Evolutionary conservation across 78 protist genomes (phyloP), one percentile per base, ranked within the genome.

Genomic region (Dictyostelium purpureum): DNA sequence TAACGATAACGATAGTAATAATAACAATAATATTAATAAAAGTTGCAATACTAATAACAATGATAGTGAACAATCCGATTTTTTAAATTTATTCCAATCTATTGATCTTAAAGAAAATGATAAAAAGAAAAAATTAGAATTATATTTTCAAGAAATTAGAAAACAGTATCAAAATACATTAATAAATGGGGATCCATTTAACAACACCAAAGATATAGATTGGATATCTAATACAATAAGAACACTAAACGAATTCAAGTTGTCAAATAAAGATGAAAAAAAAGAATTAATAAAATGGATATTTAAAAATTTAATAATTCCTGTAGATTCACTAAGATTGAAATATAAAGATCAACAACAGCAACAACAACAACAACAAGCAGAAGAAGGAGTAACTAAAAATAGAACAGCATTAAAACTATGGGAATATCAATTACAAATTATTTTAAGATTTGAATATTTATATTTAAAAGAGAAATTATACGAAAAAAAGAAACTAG

Each of bases 381-480:
- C n/a, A n/a, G n/a, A n/a, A n/a, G n/a, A n/a, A n/a, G n/a, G 1
- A 59, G n/a, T 59, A 59, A 59, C 4, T n/a, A 31, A 54, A 54
- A 54, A 24, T n/a, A 59, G 69, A 59, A 14, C 28, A 59, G 5
- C 31, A 28, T 14, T 28, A 28, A 59, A 59, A 59, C 0, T 59
- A 59, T 59, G 69, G 69, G 69, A 59, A 59, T 59, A 59, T 31
- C 69, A 59, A 59, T 10, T 59, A 14, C 69, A 59, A 28, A 28
- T 59, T 59, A 59, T 59, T 0, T 24, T 59, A 24, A 59, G 69
- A 59, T 28, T 59, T 28, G 69, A 59, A 31, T 59, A 59, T 59
- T 26, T 59, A 11, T 5, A 26, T 26, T 59, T 59, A 28, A 59
- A 59, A 59, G 69, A 59, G 14, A 38, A 59, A 28, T 59, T 59